Evolutionary conservation across 108 stramenopile species (phyloP).

Genomic region (Conticribra guillardii): DNA sequence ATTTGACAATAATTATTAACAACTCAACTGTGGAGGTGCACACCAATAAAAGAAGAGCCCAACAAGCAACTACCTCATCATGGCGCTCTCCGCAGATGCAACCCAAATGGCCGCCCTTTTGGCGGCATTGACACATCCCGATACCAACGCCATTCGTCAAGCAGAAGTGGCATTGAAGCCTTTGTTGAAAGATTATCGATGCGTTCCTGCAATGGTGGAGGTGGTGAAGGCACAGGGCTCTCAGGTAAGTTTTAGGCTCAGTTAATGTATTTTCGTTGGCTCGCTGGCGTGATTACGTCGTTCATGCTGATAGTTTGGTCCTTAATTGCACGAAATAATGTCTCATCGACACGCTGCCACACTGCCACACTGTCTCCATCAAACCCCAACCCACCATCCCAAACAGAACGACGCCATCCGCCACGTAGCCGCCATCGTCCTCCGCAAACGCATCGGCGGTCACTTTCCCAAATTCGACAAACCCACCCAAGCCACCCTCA

Average conservation of each 20-base stretch:
- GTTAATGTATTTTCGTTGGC: not conserved
- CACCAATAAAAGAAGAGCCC: not conserved
- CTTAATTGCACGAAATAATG: slow-evolving; percentile 3
- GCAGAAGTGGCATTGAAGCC: slow-evolving; percentile 90
- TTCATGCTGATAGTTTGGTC: not conserved
- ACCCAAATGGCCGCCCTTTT: slow-evolving; percentile 60
- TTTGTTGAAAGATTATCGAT: slow-evolving; percentile 75
- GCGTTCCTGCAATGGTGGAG: slow-evolving; percentile 82
- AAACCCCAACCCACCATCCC: no score
- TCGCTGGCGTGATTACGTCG: not conserved
- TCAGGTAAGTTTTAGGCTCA: slow-evolving; percentile 52
- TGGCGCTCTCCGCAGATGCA: slow-evolving; percentile 54
- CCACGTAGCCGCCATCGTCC: slow-evolving; percentile 90
- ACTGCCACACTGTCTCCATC: slow-evolving; percentile 8
- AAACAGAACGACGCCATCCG: slow-evolving; percentile 80
- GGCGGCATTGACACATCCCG: slow-evolving; percentile 81
- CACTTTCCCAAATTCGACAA: slow-evolving; percentile 83
- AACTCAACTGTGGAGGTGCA: not conserved
- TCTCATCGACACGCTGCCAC: not conserved
- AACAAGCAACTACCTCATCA: slow-evolving; percentile 17
- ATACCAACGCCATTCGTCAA: slow-evolving; percentile 88
- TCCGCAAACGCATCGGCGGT: slow-evolving; percentile 85
- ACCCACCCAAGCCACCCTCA: slow-evolving; percentile 58
- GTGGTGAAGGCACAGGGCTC: slow-evolving; percentile 55
- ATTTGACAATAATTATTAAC: not conserved